Conservation (phyloP, 2,329 filamentous ascomycete genomes). For the Colletotrichum karsti region DNA sequence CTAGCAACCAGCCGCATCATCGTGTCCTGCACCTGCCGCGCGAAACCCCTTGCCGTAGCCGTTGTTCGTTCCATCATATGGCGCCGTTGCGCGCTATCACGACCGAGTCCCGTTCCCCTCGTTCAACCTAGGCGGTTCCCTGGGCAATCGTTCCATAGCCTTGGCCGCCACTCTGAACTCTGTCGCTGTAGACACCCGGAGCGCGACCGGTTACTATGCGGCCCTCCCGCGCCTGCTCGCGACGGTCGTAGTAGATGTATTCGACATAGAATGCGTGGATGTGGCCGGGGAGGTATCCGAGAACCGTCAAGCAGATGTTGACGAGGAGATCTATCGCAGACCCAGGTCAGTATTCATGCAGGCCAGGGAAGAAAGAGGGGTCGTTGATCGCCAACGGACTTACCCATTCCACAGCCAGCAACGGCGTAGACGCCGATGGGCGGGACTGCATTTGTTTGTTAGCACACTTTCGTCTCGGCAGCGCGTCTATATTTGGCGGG, state of each 20-base stretch:
- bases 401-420: conserved; percentile 68
- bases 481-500: conserved; percentile 39
- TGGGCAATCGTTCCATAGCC: conserved; percentile 63
- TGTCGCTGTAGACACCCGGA: conserved; percentile 76
- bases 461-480: conserved; percentile 20
- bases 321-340: conserved; percentile 64
- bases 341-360: not conserved
- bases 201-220: conserved; percentile 62
- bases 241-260: conserved; percentile 83
- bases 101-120: not conserved
- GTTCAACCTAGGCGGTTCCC: conserved; percentile 5
- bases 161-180: conserved; percentile 73
- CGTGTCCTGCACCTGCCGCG: not conserved
- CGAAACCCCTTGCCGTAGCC: not conserved
- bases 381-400: conserved; percentile 29
- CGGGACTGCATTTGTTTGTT: conserved; percentile 60
- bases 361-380: not conserved
- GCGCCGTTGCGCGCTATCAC: not conserved
- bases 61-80: not conserved
- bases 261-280: conserved; percentile 84
- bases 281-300: conserved; percentile 80
- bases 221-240: conserved; percentile 69
- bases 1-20: not conserved
- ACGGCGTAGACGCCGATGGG: conserved; percentile 71
- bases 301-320: conserved; percentile 72